These are phyloP conservation scores for Lipomyces chichibuensis DNA, from an alignment of 805 yeast species.

Conservation along the genomic window DNA sequence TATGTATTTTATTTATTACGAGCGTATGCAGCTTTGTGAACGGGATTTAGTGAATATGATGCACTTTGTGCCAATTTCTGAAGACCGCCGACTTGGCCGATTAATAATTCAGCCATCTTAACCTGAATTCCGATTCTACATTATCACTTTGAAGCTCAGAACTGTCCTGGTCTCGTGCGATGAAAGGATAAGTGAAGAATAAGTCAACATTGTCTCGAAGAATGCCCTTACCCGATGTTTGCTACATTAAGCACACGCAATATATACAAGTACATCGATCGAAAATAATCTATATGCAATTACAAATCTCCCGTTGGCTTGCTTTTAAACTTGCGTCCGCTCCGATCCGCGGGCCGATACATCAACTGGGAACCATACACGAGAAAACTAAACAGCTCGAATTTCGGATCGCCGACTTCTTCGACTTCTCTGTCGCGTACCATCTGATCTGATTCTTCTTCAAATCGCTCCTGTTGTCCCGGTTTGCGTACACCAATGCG, in stretches of 20 bases:
- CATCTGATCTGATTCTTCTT: neutral
- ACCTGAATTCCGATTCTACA: no score
- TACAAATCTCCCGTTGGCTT: slow-evolving; percentile 15
- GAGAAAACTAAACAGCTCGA: slow-evolving; percentile 2
- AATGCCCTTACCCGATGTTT: neutral
- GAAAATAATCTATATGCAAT: neutral
- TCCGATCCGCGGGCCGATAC: slow-evolving; percentile 33
- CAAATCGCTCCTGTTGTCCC: neutral
- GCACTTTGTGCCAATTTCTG: neutral
- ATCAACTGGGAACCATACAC: slow-evolving; percentile 31
- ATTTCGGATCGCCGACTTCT: neutral
- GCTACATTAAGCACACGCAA: neutral
- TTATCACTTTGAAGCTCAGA: no score
- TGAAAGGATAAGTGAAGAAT: no score
- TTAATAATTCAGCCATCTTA: no score
- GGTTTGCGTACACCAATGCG: slow-evolving; percentile 6
- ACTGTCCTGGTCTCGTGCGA: no score
- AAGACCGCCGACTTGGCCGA: no score
- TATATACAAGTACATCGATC: neutral
- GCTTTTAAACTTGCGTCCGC: slow-evolving; percentile 32
- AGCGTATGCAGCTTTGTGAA: neutral
- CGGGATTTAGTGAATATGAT: neutral
- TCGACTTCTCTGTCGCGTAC: neutral
- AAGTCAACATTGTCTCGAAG: no score
- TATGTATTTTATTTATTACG: neutral